Evolutionary conservation across 2,329 filamentous ascomycete genomes (phyloP), one percentile per base, ranked within the genome.

Genomic region (Fusarium drepaniforme): DNA sequence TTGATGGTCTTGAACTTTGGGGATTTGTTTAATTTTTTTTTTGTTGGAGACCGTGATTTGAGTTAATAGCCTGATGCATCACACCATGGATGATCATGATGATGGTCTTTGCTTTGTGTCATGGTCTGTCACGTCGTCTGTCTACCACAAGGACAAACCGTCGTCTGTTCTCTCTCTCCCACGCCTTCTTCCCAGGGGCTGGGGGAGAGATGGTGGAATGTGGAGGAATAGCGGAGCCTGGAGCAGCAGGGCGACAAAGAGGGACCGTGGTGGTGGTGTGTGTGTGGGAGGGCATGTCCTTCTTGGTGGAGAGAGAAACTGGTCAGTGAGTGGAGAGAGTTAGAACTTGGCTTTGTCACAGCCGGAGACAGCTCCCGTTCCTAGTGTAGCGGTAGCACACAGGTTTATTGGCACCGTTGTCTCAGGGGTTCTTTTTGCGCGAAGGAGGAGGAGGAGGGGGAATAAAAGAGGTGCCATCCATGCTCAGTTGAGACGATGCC

Each of bases 311-410:
- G 46, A 51, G 46, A 51, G 46, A 46, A 46, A 51, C 46, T 51
- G 49, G 25, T 33, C 59, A 69, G 74, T 63, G 64, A 25, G 33
- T 56, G 62, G 73, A 53, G 69, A 61, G 63, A 59, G 44, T 30
- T 71, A 73, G 49, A 56, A 66, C 74, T 75, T 75, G 70, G 68
- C 72, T 77, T 76, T 73, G 66, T 67, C 42, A 68, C 66, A 53
- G 28, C 63, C 75, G 77, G 77, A 79, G 70, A 77, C 72, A 65
- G 74, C 68, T 76, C 77, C 75, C 77, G 77, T 75, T 68, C 72
- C 72, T 75, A 74, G 75, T 74, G 76, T 71, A 77, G 74, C 68
- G 72, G 70, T 71, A 68, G 68, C 62, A 65, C 66, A 77, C 66
- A 77, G 64, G 58, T 67, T 66, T 57, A 75, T 66, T 77, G 74